Evolutionary conservation across 805 yeast species (phyloP), one percentile per base, ranked within the genome.

Genomic region (Cyberlindnera petersonii): DNA sequence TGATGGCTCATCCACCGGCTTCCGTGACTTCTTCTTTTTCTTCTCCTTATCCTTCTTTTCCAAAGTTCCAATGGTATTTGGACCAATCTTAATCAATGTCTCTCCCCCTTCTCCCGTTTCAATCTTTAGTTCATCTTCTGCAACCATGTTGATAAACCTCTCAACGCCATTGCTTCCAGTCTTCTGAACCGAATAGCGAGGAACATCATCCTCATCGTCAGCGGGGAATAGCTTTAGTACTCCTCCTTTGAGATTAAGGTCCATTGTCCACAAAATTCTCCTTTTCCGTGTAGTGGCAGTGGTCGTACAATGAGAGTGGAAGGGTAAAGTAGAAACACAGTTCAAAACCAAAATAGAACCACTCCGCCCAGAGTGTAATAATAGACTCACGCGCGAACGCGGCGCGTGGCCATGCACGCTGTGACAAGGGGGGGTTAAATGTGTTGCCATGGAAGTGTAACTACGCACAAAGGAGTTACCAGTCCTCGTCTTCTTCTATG

Each of bases 151-250:
- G 31, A 44, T 43, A 31, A 52, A 49, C 7, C 43, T 42, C 15
- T 47, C 50, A n/a, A 44, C 39, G n/a, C 19, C 20, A 21, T 14
- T 5, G 15, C 20, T 0, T 41, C 27, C 14, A 9, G 32, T 11
- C 29, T 28, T 31, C 30, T 44, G 54, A 2, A 56, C 34, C 4
- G 58, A 56, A 31, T 57, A 57, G 16, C 59, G 44, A 1, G 61
- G 60, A 4, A 44, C 45, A 31, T 55, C 60, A 4, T 53, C 52
- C 1, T 33, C 46, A 9, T 46, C 51, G 14, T 56, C 60, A 1
- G 58, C 55, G 4, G 60, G 57, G 46, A 56, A 56, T 31, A 53
- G 53, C 48, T 50, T 46, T 13, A 56, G 26, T 1, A 13, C 15
- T 3, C 34, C 18, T 17, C 32, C 43, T 16, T 31, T 34, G 21